Base-by-base conservation (phyloP, 164 flowering plant species). In the Dillenia suffruticosa region DNA sequence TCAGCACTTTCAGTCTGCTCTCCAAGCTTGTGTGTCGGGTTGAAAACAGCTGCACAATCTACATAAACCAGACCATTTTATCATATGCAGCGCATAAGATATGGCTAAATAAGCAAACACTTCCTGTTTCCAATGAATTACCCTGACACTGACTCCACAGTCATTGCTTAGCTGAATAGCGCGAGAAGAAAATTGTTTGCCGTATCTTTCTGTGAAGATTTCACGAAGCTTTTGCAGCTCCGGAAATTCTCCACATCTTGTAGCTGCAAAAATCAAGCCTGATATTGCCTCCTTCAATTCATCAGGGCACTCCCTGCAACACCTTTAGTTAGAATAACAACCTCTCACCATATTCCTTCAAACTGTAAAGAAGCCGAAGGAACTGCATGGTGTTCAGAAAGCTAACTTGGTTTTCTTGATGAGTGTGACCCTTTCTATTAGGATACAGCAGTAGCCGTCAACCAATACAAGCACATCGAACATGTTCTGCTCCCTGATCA, bases 171-270 rank as follows among this genome's bases (percentile, higher is more conserved):
- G 66, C 51, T 94, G 96, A 65, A 73, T 70, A 32, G 91, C 84
- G 15, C 84, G 72, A 56, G 74, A 78, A 49, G 77, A 74, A 59
- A 94, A 89, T 16, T 89, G 96, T 65, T 76, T 90, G 63, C 98
- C 97, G 59, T 62, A 94, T 10, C 80, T 76, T 8, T 84, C 64
- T 0, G 78, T 68, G 62, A 94, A 74, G 49, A 81, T 58, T 0
- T 58, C 46, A 9, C 92, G 95, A 60, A 92, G 77, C 73, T 88
- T 82, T 62, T 72, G 86, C 46, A 94, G 84, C 71, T 94, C 98
- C 2, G 97, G 97, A 44, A 86, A 80, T 8, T 90, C 95, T 22
- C 97, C 97, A 56, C 88, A 82, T 64, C 98, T 90, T 0, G 97
- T 80, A 49, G 91, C 64, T 1, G 90, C 97, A 65, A 63, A 90